A percentile compares a stretch with the other conserved stretches of the same genome.
Conservation (phyloP, 2,329 filamentous ascomycete genomes). For the Exserohilum turcica region DNA sequence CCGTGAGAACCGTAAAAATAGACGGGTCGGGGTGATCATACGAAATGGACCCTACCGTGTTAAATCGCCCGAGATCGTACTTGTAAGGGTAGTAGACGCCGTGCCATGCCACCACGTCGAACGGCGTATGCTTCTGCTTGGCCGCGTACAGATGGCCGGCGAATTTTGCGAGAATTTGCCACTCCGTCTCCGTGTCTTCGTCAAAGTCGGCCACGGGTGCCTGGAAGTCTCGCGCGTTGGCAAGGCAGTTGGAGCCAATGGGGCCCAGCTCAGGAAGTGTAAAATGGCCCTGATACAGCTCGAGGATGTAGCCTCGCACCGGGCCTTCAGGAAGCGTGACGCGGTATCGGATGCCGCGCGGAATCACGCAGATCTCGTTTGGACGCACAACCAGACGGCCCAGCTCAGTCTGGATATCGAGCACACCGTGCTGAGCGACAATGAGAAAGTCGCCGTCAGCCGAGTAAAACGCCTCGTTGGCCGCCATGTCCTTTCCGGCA, state of each 20-base stretch:
- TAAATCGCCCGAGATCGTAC: slow-evolving; percentile 64
- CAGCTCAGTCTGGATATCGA: slow-evolving; percentile 72
- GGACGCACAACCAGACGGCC: slow-evolving; percentile 68
- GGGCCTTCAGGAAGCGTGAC: slow-evolving; percentile 65
- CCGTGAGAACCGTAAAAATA: slow-evolving; percentile 70
- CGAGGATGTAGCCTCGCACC: slow-evolving; percentile 68
- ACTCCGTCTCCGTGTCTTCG: slow-evolving; percentile 59
- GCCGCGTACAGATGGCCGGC: slow-evolving; percentile 65
- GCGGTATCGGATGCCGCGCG: slow-evolving; percentile 67
- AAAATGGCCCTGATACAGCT: slow-evolving; percentile 69
- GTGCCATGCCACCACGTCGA: slow-evolving; percentile 75
- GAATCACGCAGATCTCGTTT: slow-evolving; percentile 70
- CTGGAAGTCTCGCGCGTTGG: slow-evolving; percentile 69
- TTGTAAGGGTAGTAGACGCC: slow-evolving; percentile 69
- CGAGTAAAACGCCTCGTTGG: slow-evolving; percentile 79
- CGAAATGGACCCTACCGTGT: slow-evolving; percentile 60
- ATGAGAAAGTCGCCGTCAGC: slow-evolving; percentile 73
- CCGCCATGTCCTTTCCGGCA: slow-evolving; percentile 76
- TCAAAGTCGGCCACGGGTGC: slow-evolving; percentile 64
- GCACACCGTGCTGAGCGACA: slow-evolving; percentile 66
- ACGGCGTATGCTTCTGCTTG: slow-evolving; percentile 68
- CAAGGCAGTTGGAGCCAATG: slow-evolving; percentile 68
- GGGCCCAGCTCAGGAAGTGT: slow-evolving; percentile 70
- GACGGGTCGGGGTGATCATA: slow-evolving; percentile 70
- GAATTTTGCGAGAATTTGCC: slow-evolving; percentile 66